A percentile compares a stretch with the other conserved stretches of the same genome.
These are phyloP conservation scores for Glonium stellatum DNA, from an alignment of 495 filamentous ascomycete genomes.

Conservation along the genomic window DNA sequence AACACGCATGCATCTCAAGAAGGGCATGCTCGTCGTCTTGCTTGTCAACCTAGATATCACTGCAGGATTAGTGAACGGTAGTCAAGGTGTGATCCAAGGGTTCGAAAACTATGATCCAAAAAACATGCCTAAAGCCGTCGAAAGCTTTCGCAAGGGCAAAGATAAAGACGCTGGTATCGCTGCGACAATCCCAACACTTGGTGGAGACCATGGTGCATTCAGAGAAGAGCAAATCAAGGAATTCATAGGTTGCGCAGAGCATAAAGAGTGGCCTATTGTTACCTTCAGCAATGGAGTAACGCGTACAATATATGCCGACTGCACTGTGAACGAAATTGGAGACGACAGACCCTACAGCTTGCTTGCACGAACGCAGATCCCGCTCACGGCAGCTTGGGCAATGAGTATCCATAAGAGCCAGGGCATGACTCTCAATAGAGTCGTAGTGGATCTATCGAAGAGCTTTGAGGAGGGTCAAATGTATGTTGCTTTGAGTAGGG, in stretches of 20 bases:
- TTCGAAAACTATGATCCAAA: conserved; percentile 31
- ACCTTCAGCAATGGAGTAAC: conserved; percentile 29
- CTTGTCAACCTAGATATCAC: conserved; percentile 39
- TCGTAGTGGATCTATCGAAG: conserved; percentile 34
- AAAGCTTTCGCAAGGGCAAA: background rate
- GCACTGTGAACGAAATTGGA: conserved; percentile 43
- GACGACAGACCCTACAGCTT: conserved; percentile 30
- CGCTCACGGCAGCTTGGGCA: conserved; percentile 42
- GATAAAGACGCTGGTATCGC: conserved; percentile 2
- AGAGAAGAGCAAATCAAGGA: conserved; percentile 21
- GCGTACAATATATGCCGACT: conserved; percentile 43
- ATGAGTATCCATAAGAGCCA: conserved; percentile 41
- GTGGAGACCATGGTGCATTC: conserved; percentile 15
- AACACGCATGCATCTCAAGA: conserved; percentile 35
- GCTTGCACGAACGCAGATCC: conserved; percentile 40
- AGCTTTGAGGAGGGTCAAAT: conserved; percentile 40
- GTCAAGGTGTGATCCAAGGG: conserved; percentile 42
- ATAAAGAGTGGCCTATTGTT: conserved; percentile 34
- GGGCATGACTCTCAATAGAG: conserved; percentile 40
- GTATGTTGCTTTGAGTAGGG: conserved; percentile 41
- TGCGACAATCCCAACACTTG: conserved; percentile 1
- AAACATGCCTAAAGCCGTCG: conserved; percentile 9
- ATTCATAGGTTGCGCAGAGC: conserved; percentile 7
- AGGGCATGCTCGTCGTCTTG: conserved; percentile 42
- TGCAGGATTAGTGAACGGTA: conserved; percentile 44